Evolutionary conservation across 768 basidiomycete genomes (phyloP).

Genomic region (Suillus cothurnatus): DNA sequence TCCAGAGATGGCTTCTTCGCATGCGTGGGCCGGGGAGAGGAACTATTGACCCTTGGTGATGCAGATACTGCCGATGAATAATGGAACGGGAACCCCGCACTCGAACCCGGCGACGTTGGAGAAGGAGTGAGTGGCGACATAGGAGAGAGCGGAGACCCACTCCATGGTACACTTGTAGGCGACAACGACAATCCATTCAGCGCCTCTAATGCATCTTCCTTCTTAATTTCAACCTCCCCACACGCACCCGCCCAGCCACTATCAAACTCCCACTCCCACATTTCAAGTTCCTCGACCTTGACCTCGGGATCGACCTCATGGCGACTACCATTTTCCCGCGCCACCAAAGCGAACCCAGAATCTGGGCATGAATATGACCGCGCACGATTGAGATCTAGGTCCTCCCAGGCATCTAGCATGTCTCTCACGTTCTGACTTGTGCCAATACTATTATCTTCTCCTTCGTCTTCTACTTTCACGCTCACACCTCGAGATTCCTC

Average conservation of each 20-base stretch:
- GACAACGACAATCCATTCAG: conserved; percentile 4
- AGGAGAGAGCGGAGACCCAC: conserved; percentile 18
- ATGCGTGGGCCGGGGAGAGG: conserved; percentile 7
- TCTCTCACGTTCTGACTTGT: conserved; percentile 68
- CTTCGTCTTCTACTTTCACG: conserved; percentile 22
- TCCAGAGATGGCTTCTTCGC: neutral
- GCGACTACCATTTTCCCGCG: conserved; percentile 23
- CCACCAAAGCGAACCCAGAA: conserved; percentile 9
- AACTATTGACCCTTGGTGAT: conserved; percentile 6
- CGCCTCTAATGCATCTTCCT: conserved; percentile 30
- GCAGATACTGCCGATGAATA: conserved; percentile 15
- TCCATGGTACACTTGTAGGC: conserved; percentile 4
- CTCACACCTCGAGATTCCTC: conserved; percentile 4
- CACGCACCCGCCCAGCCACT: conserved; percentile 26
- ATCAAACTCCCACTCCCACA: conserved; percentile 40
- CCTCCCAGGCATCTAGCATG: conserved; percentile 72
- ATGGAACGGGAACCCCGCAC: conserved; percentile 15
- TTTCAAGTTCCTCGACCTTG: conserved; percentile 45
- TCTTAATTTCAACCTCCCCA: conserved; percentile 46
- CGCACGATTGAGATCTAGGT: conserved; percentile 43
- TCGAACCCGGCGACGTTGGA: conserved; percentile 18
- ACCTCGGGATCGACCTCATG: conserved; percentile 36
- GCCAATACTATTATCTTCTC: conserved; percentile 28
- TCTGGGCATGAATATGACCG: neutral
- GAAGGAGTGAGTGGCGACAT: conserved; percentile 22